Base-by-base conservation (phyloP, 345 rosid species). In the Euphorbia pulcherrima region DNA sequence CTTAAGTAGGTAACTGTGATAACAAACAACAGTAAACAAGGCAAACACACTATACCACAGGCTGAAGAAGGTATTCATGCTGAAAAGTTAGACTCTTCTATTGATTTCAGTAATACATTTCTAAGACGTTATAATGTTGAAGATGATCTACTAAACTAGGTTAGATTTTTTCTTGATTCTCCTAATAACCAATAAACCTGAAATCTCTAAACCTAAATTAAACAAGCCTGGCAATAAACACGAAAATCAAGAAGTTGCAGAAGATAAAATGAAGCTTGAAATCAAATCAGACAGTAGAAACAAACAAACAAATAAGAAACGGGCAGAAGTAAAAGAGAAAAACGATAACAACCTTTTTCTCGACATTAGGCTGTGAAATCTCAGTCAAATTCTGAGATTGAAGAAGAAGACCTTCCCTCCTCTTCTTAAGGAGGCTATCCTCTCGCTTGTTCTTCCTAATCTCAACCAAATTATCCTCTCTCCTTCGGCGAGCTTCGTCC, bases 401-500 rank as follows among this genome's bases (percentile, higher is more conserved):
- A 17, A 76, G 79, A 74, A 73, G 61, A 58, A 87, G 83, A 0
- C 92, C 92, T 78, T 88, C 92, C 37, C 90, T 81, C 8, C 92
- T 73, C 68, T 88, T 88, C 90, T 88, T 88, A 62, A 88, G 78
- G 24, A 88, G 85, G 57, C 80, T 88, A 44, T 88, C 90, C 59
- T 88, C 92, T 12, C 92, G 82, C 71, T 88, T 85, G 75, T 71
- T 88, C 82, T 88, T 85, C 69, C 92, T 81, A 75, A 88, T 88
- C 90, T 85, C 90, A 52, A 88, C 90, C 80, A 88, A 78, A 57
- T 88, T 88, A 79, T 88, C 90, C 75, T 88, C 90, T 62, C 93
- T 85, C 74, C 88, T 68, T 78, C 92, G 74, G 55, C 89, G 72
- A 35, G 90, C 92, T 60, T 87, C 92, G n/a, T 88, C 93, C 53